Conservation (phyloP, 2,329 filamentous ascomycete genomes). For the Beauveria asiatica region DNA sequence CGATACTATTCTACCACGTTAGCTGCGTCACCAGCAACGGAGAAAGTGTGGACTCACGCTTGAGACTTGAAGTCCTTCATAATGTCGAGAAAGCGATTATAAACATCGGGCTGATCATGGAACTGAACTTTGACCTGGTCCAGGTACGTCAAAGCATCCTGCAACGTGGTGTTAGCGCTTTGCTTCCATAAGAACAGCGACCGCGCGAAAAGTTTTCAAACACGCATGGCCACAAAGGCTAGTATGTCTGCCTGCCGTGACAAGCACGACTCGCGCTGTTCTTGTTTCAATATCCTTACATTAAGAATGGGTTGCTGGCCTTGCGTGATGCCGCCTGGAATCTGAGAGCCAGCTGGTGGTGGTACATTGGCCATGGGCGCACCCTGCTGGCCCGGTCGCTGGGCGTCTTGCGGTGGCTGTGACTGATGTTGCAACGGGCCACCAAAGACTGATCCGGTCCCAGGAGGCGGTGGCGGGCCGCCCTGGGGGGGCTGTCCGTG, state of each 20-base stretch:
- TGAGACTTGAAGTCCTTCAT: conserved; percentile 99
- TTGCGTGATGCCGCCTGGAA: conserved; percentile 31
- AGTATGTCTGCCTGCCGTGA: background rate
- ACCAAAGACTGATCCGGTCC: conserved; percentile 57
- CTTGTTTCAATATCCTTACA: conserved; percentile 30
- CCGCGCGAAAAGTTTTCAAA: background rate
- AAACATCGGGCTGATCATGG: conserved; percentile 91
- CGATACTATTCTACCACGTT: conserved; percentile 54
- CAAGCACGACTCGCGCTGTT: background rate
- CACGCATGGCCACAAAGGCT: background rate
- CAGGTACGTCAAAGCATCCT: conserved; percentile 82
- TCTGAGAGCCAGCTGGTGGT: conserved; percentile 28
- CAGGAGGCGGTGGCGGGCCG: conserved; percentile 48
- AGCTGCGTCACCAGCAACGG: background rate
- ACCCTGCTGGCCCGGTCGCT: conserved; percentile 36
- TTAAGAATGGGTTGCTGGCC: conserved; percentile 41
- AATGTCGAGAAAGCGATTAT: conserved; percentile 93
- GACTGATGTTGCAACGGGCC: conserved; percentile 59
- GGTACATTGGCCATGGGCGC: conserved; percentile 41
- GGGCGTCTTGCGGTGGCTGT: conserved; percentile 54
- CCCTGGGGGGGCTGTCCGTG: conserved; percentile 42
- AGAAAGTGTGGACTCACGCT: conserved; percentile 50
- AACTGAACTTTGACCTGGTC: conserved; percentile 99
- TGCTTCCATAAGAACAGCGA: background rate
- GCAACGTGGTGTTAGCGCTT: conserved; percentile 13